A percentile compares a stretch with the other conserved stretches of the same genome.
These are phyloP conservation scores for Wickerhamomyces chaumierensis DNA, from an alignment of 805 yeast genomes.

Conservation along the genomic window DNA sequence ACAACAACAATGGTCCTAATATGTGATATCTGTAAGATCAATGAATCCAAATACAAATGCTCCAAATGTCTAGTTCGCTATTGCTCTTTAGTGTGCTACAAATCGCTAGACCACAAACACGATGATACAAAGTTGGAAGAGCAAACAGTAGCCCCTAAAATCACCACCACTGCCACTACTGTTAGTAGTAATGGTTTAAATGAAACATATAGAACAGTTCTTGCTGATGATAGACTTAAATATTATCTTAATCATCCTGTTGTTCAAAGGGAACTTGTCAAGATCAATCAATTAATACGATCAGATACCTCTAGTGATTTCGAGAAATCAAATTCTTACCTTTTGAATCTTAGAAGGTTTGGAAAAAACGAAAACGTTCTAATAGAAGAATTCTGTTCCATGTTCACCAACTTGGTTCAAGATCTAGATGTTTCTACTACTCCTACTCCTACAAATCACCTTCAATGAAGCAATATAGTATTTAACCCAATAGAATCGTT, in stretches of 20 bases:
- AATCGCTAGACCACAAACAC: slow-evolving; percentile 27
- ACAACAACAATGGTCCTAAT: slow-evolving; percentile 4
- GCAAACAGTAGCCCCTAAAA: not conserved
- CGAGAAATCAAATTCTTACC: slow-evolving; percentile 49
- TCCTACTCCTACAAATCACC: no score
- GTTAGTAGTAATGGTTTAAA: slow-evolving; percentile 9
- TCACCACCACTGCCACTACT: not conserved
- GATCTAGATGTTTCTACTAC: no score
- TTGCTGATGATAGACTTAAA: slow-evolving; percentile 32
- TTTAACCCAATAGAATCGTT: no score
- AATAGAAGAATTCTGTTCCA: slow-evolving; percentile 55
- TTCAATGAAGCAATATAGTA: no score
- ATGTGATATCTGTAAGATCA: slow-evolving; percentile 11
- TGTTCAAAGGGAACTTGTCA: slow-evolving; percentile 41
- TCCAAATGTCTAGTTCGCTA: slow-evolving; percentile 32
- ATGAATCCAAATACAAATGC: slow-evolving; percentile 41
- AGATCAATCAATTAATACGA: not conserved
- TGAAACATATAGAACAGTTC: slow-evolving; percentile 19
- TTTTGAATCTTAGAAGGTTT: slow-evolving; percentile 47
- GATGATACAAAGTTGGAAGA: slow-evolving; percentile 5
- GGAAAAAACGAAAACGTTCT: slow-evolving; percentile 58
- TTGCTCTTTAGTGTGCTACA: slow-evolving; percentile 57
- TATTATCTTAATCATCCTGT: slow-evolving; percentile 38
- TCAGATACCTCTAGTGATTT: slow-evolving; percentile 17
- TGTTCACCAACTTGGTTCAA: slow-evolving; percentile 10